phyloP scores from a whole-genome alignment of 345 rosid genomes.

The Litchi chinensis region DNA sequence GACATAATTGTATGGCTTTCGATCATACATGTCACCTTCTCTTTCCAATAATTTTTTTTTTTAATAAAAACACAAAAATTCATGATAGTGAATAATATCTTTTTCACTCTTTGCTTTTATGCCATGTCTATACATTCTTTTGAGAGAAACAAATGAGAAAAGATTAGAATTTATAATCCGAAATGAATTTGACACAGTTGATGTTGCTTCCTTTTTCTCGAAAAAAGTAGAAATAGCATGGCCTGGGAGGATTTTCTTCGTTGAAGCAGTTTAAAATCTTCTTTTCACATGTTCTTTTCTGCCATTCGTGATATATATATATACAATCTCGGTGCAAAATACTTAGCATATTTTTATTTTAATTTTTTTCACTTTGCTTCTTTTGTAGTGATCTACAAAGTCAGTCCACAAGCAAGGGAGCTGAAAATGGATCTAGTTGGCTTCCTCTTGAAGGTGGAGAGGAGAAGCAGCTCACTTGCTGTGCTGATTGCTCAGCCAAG shows the following conservation, averaged over 20 bases:
- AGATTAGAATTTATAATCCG: not conserved
- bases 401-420: conserved; percentile 45
- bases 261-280: conserved; percentile 2
- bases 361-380: conserved; percentile 7
- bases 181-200: not conserved
- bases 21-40: not conserved
- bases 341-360: not conserved
- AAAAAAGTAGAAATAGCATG: not conserved
- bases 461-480: conserved; percentile 48
- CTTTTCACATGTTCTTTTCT: not conserved
- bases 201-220: not conserved
- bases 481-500: conserved; percentile 50
- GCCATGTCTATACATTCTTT: conserved; percentile 6
- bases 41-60: not conserved
- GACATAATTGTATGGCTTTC: conserved; percentile 12
- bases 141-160: not conserved
- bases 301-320: not conserved
- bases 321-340: not conserved
- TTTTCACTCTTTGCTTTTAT: conserved; percentile 3
- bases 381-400: conserved; percentile 39
- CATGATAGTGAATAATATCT: not conserved
- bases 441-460: conserved; percentile 35
- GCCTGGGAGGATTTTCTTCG: not conserved
- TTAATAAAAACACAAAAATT: not conserved
- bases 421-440: conserved; percentile 43